phyloP scores from a whole-genome alignment of 2,329 filamentous ascomycete species.

The Blastomyces parvus region DNA sequence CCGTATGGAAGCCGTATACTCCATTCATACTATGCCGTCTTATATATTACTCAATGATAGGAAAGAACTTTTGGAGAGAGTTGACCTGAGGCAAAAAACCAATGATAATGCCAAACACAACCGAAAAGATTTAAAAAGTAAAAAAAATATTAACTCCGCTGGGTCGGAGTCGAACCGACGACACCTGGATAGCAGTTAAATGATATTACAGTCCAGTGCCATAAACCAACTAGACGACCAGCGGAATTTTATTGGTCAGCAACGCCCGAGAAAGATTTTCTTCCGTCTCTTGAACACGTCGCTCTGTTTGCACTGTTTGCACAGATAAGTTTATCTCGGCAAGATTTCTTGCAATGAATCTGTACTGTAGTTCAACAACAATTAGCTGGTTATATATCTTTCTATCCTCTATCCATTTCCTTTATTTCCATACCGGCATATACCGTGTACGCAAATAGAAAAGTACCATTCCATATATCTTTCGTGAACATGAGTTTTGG shows the following conservation, averaged over 20 bases:
- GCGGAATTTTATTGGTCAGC: slow-evolving; percentile 5
- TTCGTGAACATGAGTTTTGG: slow-evolving; percentile 50
- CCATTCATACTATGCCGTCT: too few relatives aligned
- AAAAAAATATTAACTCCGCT: slow-evolving; percentile 7
- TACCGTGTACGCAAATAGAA: background rate
- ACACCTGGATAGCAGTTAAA: slow-evolving; percentile 7
- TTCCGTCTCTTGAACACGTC: too few relatives aligned
- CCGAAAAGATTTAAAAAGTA: background rate
- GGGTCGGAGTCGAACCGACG: slow-evolving; percentile 9
- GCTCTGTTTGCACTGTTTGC: slow-evolving; percentile 20
- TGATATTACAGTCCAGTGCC: slow-evolving; percentile 9
- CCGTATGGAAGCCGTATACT: too few relatives aligned
- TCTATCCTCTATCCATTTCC: background rate
- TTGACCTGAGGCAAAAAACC: too few relatives aligned
- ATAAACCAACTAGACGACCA: slow-evolving; percentile 10
- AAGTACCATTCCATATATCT: background rate
- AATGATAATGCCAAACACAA: too few relatives aligned
- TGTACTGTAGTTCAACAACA: background rate
- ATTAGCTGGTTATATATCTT: background rate
- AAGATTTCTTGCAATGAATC: background rate
- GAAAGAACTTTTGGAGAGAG: too few relatives aligned
- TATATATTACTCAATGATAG: too few relatives aligned
- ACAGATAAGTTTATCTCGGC: background rate
- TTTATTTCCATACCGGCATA: background rate
- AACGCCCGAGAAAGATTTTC: background rate